Base-by-base conservation (phyloP, 2,329 filamentous ascomycete genomes). In the Peltaster fructicola region DNA sequence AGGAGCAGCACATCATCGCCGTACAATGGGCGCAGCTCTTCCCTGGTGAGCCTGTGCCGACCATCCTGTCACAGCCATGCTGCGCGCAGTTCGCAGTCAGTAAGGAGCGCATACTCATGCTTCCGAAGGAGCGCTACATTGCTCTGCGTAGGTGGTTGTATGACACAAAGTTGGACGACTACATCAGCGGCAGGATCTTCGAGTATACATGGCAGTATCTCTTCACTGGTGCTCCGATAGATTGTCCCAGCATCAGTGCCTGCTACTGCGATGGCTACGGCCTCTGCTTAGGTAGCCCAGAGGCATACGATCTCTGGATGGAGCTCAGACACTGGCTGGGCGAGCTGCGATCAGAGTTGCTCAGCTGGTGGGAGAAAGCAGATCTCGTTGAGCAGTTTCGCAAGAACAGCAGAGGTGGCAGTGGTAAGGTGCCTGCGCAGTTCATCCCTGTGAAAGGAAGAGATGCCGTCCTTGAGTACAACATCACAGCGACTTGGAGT, bases 201-300 rank as follows among this genome's bases (percentile, higher is more conserved):
- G 68, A 73, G 41, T 72, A 73, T 39, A 46, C 70, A 2, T 73
- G 68, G 68, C 66, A 71, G 30, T 66, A 60, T 30, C 55, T 73
- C 8, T 73, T 72, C 40, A 63, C 65, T 0, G 62, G 59, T 2
- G 31, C 52, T 9, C 50, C 54, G 4, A 43, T 58, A 7, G 51
- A 55, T 25, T 67, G 63, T 35, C 60, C 61, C 1, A 47, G 50
- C 22, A 61, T 68, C 47, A 54, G 63, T 28, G 45, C 61, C 0
- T 74, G 70, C 47, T 68, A 69, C 32, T 74, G 70, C 40, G 68
- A 73, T 31, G 67, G 65, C 5, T 74, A 63, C 24, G 69, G 70
- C 1, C 47, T 66, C 7, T 74, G 70, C 38, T 73, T 72, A 33
- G 63, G 59, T 7, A 54, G 53, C 4, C 51, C 59, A 15, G 45